Evolutionary conservation across 1,284 basidiomycete genomes (phyloP).

Genomic region (Ceratobasidium sp.): DNA sequence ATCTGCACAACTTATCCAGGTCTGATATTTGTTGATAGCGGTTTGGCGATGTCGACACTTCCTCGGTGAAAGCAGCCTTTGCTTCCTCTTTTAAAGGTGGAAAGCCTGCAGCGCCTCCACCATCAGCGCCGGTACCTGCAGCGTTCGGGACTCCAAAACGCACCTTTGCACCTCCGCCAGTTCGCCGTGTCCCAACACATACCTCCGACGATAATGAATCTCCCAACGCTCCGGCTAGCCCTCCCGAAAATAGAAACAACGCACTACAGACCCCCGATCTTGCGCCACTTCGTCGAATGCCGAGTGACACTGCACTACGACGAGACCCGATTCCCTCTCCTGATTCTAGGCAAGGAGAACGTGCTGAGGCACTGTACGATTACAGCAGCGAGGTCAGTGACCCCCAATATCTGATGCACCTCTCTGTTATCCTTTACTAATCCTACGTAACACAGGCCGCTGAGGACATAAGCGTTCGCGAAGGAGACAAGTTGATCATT

Average conservation of each 20-base stretch:
- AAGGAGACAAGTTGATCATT: constrained; percentile 37
- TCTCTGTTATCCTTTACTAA: not conserved
- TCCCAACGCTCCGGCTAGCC: constrained; percentile 47
- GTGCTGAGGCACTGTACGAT: constrained; percentile 81
- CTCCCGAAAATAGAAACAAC: constrained; percentile 29
- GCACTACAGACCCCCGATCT: constrained; percentile 32
- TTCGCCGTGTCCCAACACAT: constrained; percentile 52
- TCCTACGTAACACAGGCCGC: constrained; percentile 33
- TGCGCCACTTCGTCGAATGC: constrained; percentile 40
- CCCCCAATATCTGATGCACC: not conserved
- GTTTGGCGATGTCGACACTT: constrained; percentile 68
- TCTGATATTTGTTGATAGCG: constrained; percentile 55
- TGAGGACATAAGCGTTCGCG: constrained; percentile 40
- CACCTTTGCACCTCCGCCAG: constrained; percentile 67
- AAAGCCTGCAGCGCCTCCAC: constrained; percentile 41
- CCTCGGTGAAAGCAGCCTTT: constrained; percentile 58
- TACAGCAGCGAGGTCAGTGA: constrained; percentile 69
- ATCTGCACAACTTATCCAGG: not conserved
- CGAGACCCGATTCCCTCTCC: constrained; percentile 49
- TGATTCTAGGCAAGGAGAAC: constrained; percentile 67
- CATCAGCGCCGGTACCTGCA: constrained; percentile 56
- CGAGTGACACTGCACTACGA: constrained; percentile 47
- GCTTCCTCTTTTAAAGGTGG: constrained; percentile 62
- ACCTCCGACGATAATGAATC: constrained; percentile 40
- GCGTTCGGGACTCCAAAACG: constrained; percentile 62